phyloP scores from a whole-genome alignment of 805 yeast species.

The Tetrapisispora arboricola region DNA sequence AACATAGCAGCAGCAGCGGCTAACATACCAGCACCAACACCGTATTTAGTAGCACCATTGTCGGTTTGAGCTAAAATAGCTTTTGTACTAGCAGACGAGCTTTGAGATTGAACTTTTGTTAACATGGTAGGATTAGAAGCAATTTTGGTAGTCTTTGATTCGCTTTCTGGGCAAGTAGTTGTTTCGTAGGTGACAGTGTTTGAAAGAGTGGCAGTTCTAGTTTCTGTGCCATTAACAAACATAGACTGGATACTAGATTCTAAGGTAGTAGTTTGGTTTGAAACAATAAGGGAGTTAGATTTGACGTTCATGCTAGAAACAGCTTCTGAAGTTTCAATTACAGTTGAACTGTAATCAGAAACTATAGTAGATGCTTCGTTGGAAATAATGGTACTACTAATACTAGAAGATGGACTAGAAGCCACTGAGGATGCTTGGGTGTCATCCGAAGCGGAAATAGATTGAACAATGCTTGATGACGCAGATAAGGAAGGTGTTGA shows the following conservation, averaged over 20 bases:
- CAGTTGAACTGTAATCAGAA: too few relatives aligned
- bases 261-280: slow-evolving; percentile 17
- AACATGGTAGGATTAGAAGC: background rate
- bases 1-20: slow-evolving; percentile 7
- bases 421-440: too few relatives aligned
- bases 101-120: background rate
- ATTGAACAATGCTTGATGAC: background rate
- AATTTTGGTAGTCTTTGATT: background rate
- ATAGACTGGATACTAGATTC: background rate
- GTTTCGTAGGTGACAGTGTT: slow-evolving; percentile 2
- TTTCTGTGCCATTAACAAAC: background rate
- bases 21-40: slow-evolving; percentile 6
- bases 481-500: background rate
- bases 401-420: too few relatives aligned
- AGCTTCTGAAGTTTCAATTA: too few relatives aligned
- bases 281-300: slow-evolving; percentile 17
- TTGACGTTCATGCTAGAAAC: too few relatives aligned
- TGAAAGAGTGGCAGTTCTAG: background rate
- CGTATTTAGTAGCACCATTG: slow-evolving; percentile 6
- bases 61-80: slow-evolving; percentile 6
- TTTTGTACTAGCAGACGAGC: background rate
- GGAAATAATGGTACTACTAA: too few relatives aligned
- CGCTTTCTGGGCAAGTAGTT: slow-evolving; percentile 6
- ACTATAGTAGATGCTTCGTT: too few relatives aligned
- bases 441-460: background rate